Conservation (phyloP, 768 basidiomycete species). For the Rhodotorula toruloides region DNA sequence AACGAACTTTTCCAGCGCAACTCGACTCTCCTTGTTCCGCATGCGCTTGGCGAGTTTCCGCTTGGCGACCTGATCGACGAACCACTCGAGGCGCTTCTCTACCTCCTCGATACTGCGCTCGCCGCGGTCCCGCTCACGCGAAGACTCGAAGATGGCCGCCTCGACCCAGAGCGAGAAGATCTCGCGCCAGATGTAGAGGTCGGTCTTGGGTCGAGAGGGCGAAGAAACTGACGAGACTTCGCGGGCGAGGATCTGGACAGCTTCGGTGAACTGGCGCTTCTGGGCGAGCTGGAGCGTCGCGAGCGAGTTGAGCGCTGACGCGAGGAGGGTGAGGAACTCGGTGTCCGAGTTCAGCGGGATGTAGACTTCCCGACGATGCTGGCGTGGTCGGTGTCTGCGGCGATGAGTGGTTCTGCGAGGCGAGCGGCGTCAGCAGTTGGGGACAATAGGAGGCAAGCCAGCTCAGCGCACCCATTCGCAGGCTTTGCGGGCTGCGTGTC, state of each 20-base stretch:
- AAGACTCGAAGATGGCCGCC: constrained; percentile 73
- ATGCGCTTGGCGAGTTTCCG: constrained; percentile 58
- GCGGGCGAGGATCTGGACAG: constrained; percentile 52
- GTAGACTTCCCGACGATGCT: constrained; percentile 54
- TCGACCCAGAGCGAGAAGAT: constrained; percentile 84
- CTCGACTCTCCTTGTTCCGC: constrained; percentile 56
- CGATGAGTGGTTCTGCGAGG: not conserved
- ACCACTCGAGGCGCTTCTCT: constrained; percentile 61
- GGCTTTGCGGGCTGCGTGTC: not conserved
- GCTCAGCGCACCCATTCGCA: not conserved
- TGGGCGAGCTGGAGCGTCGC: constrained; percentile 52
- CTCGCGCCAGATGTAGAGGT: constrained; percentile 82
- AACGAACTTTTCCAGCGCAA: constrained; percentile 65
- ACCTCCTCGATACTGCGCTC: constrained; percentile 62
- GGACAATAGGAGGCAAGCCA: too few relatives aligned
- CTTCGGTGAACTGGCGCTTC: constrained; percentile 54
- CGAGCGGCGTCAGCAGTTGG: too few relatives aligned
- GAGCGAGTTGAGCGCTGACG: constrained; percentile 54
- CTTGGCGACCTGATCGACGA: constrained; percentile 58
- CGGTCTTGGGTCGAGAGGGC: constrained; percentile 50
- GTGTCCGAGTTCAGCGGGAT: constrained; percentile 75
- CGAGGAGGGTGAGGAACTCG: constrained; percentile 72
- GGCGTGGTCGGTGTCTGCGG: constrained; percentile 12
- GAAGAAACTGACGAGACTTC: constrained; percentile 46
- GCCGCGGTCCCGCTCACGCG: constrained; percentile 61